A percentile compares a stretch with the other conserved stretches of the same genome.
These are phyloP conservation scores for Solanum corneliomulleri DNA, from an alignment of 257 asterid species.

Conservation along the genomic window DNA sequence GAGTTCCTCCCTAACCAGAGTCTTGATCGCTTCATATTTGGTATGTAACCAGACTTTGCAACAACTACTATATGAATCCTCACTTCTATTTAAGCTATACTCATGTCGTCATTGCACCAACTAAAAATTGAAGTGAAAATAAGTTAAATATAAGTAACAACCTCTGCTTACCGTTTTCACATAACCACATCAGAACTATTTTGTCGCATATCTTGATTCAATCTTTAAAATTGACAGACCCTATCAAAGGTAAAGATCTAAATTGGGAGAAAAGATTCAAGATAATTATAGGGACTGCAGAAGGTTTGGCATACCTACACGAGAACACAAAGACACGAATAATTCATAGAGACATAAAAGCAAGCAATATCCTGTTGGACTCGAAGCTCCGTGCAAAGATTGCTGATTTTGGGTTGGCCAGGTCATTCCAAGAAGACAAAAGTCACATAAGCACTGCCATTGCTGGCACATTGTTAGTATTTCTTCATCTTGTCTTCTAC, in stretches of 20 bases:
- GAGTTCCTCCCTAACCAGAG: constrained; percentile 16
- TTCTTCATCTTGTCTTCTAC: not conserved
- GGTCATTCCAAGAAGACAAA: constrained; percentile 37
- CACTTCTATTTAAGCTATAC: not conserved
- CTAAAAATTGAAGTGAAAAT: not conserved
- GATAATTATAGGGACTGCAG: constrained; percentile 34
- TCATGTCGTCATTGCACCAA: not conserved
- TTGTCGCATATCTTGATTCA: not conserved
- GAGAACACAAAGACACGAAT: constrained; percentile 20
- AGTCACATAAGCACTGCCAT: constrained; percentile 41
- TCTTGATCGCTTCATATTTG: constrained; percentile 21
- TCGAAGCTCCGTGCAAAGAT: constrained; percentile 23
- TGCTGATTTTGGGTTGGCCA: constrained; percentile 41
- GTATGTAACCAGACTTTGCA: not conserved
- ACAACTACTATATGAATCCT: not conserved
- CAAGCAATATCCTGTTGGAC: constrained; percentile 35
- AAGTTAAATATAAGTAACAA: not conserved
- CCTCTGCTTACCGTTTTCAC: not conserved
- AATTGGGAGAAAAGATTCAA: constrained; percentile 38
- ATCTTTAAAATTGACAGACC: constrained; percentile 8
- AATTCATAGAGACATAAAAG: constrained; percentile 35
- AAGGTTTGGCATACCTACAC: constrained; percentile 36
- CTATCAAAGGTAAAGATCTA: constrained; percentile 17
- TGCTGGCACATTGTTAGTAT: constrained; percentile 35
- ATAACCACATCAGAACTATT: not conserved